Base-by-base conservation (phyloP, 495 filamentous ascomycete genomes). In the Articulospora tetracladia region DNA sequence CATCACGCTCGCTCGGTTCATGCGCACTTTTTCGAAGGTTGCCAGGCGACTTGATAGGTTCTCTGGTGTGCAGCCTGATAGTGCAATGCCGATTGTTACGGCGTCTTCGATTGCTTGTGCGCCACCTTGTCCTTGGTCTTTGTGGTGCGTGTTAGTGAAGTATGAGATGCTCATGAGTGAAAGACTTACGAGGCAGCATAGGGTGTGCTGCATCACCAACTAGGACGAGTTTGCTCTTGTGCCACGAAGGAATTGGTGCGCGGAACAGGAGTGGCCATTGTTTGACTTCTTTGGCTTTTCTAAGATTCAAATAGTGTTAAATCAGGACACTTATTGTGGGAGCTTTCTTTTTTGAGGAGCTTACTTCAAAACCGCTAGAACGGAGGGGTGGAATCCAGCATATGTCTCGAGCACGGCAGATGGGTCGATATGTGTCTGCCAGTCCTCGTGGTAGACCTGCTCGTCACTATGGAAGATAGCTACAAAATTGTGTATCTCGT, bases 171-270 rank as follows among this genome's bases (percentile, higher is more conserved):
- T 2, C 20, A 55, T 12, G n/a, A 26, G 10, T 55, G 41, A 41
- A 24, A 50, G 36, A 54, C 64, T 79, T 73, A 57, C 79, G 70
- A 72, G 25, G 28, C 15, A 39, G 27, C 66, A 86, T 85, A 8
- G 83, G 84, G 70, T 88, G 84, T n/a, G 80, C 83, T 0, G 85
- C 81, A 76, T 87, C 85, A 1, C 85, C 85, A 3, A 87, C 50
- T 0, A 84, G 68, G 6, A 74, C 80, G 23, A 86, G 57, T 24
- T 72, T 76, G 0, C 66, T 76, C 10, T 78, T 70, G 1, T 74
- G 68, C 79, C 81, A 88, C 1, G 71, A 75, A 0, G 77, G 73
- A 24, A 87, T 62, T 11, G 73, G 68, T 8, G 76, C 72, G 72
- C 83, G 83, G 63, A 86, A 83, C 1, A 84, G 66, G 6, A 87